Base-by-base conservation (phyloP, 768 basidiomycete species). In the Lentinus brumalis region DNA sequence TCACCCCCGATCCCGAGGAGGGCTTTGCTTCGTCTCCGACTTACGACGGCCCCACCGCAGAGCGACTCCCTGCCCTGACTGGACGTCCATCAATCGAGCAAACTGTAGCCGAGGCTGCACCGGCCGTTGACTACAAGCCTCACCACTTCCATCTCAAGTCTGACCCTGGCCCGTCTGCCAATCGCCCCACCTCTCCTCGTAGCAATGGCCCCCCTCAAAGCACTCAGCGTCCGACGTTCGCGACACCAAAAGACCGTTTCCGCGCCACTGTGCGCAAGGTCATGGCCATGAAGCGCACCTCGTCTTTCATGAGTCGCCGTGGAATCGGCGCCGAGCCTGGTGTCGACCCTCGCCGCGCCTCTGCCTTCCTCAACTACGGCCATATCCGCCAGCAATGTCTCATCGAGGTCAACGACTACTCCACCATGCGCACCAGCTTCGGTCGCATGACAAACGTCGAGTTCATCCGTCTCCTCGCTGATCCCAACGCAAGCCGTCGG, bases 331-430 rank as follows among this genome's bases (percentile, higher is more conserved):
- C 85, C 14, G 89, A 91, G 68, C 89, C 87, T 11, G 89, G 89
- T 61, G 75, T 89, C 32, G 86, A 90, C 73, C 86, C 87, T 21
- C 82, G 86, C 31, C 81, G 86, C 15, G 77, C 79, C 3, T 81
- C 82, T 47, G 83, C 87, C 4, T 80, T 81, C 62, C 67, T 82
- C 8, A 74, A 77, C 45, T 90, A 84, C 65, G 82, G 83, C 4
- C 79, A 85, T 60, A 80, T 90, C 65, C 75, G 78, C 31, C 74
- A 85, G 71, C 79, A 84, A 50, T 91, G 88, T 67, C 68, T 80
- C 53, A 90, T 91, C 62, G 86, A 89, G 65, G 75, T 90, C 57
- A 75, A 80, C 56, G 88, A 90, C 70, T 91, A 89, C 73, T 86
- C 84, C 31, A 73, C 81, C 30, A 69, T 87, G 56, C 77, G 84